Evolutionary conservation across 352 stramenopile genomes (phyloP).

Genomic region (Globisporangium okanoganense): DNA sequence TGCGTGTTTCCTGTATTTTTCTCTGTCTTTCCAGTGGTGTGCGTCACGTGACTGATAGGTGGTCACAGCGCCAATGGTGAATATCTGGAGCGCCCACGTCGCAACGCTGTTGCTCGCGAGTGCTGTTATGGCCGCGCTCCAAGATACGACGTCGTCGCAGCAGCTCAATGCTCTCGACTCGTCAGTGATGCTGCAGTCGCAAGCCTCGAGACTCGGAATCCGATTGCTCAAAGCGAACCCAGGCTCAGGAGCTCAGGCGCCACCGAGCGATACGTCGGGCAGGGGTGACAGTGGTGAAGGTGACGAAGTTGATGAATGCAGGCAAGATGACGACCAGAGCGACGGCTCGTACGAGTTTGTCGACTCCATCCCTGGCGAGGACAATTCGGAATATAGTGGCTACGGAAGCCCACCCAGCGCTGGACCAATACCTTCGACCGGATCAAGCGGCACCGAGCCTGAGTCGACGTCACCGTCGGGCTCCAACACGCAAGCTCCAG

Average conservation of each 20-base stretch:
- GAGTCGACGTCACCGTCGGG: background rate
- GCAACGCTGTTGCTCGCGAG: background rate
- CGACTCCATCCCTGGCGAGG: conserved; percentile 1
- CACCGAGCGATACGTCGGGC: background rate
- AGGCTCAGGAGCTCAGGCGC: background rate
- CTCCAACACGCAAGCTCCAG: background rate
- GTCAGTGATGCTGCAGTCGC: background rate
- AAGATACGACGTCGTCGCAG: background rate
- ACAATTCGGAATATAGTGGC: background rate
- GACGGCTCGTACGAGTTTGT: conserved; percentile 9
- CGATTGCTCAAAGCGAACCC: background rate
- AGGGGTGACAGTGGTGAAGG: background rate
- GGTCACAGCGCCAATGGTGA: background rate
- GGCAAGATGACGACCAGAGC: background rate
- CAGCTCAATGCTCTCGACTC: background rate
- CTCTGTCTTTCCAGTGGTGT: background rate
- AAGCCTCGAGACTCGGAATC: background rate
- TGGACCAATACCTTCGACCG: too few relatives aligned
- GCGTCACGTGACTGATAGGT: background rate
- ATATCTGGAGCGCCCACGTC: background rate
- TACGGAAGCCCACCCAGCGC: too few relatives aligned
- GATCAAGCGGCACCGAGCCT: too few relatives aligned
- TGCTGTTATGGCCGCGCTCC: background rate
- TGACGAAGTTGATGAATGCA: too few relatives aligned
- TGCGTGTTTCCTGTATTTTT: background rate